Conservation (phyloP, 2,329 filamentous ascomycete genomes). For the Xylaria sp. region DNA sequence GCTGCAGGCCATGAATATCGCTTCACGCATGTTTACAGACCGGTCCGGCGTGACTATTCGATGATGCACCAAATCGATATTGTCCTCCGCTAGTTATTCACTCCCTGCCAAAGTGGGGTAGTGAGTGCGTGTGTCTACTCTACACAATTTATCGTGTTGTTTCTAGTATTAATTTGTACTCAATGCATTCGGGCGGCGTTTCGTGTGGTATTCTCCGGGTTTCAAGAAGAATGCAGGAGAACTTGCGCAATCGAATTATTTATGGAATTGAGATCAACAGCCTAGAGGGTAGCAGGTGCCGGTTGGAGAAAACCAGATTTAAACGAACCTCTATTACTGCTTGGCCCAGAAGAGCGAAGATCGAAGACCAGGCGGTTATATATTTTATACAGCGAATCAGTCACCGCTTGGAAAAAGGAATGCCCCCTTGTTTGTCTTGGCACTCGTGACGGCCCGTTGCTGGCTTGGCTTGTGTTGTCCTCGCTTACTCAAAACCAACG, state of each 20-base stretch:
- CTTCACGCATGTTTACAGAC: conserved; percentile 95
- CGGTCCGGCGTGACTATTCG: conserved; percentile 79
- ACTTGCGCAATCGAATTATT: conserved; percentile 3
- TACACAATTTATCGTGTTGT: conserved; percentile 12
- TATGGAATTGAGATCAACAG: not conserved
- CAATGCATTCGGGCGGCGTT: conserved; percentile 46
- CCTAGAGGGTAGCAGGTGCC: not conserved
- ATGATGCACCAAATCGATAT: conserved; percentile 50
- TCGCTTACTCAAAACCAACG: too few species aligned
- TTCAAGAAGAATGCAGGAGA: conserved; percentile 6
- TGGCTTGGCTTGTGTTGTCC: too few species aligned
- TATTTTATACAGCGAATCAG: conserved; percentile 33
- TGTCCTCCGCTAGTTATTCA: not conserved
- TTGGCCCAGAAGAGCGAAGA: conserved; percentile 20
- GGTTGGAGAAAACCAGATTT: conserved; percentile 3
- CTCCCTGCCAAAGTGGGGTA: not conserved
- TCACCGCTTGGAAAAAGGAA: not conserved
- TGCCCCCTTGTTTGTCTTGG: not conserved
- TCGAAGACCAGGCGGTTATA: conserved; percentile 22
- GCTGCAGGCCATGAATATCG: conserved; percentile 97
- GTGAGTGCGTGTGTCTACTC: not conserved
- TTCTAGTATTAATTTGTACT: not conserved
- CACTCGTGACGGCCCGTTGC: too few species aligned
- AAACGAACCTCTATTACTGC: not conserved
- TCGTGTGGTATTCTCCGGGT: conserved; percentile 9